Percentiles rank a stretch among this genome's conserved stretches.
Evolutionary conservation across 768 basidiomycete genomes (phyloP).

Genomic region (Psilocybe tampanensis): DNA sequence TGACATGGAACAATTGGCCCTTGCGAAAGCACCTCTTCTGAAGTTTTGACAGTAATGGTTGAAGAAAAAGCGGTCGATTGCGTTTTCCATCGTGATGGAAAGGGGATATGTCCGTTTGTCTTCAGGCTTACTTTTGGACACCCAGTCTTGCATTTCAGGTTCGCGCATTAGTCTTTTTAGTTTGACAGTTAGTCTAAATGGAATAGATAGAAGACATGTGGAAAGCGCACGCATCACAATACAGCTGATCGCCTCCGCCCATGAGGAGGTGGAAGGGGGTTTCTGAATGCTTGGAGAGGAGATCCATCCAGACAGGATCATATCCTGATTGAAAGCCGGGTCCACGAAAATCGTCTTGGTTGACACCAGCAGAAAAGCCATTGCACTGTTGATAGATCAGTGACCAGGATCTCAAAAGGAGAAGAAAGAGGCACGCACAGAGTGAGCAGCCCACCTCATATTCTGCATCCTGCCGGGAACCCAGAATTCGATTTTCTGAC

Average conservation of each 20-base stretch:
- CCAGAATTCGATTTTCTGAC: slow-evolving; percentile 76
- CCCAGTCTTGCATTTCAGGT: slow-evolving; percentile 88
- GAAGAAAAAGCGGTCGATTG: slow-evolving; percentile 89
- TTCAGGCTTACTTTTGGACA: slow-evolving; percentile 56
- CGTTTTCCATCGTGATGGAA: slow-evolving; percentile 69
- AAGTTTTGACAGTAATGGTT: slow-evolving; percentile 89
- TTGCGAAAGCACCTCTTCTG: slow-evolving; percentile 86
- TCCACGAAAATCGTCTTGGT: slow-evolving; percentile 83
- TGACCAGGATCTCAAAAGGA: not conserved
- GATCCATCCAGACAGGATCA: slow-evolving; percentile 92
- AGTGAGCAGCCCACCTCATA: slow-evolving; percentile 90
- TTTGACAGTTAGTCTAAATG: not conserved
- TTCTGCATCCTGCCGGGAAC: slow-evolving; percentile 83
- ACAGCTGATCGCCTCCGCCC: slow-evolving; percentile 93
- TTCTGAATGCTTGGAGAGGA: slow-evolving; percentile 80
- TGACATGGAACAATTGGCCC: slow-evolving; percentile 89
- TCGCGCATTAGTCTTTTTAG: slow-evolving; percentile 72
- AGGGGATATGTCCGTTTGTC: slow-evolving; percentile 61
- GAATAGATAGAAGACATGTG: not conserved
- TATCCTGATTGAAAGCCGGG: slow-evolving; percentile 81
- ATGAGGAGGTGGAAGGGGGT: slow-evolving; percentile 89
- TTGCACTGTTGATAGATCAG: slow-evolving; percentile 59
- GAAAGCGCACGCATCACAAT: slow-evolving; percentile 69
- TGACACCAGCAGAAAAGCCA: slow-evolving; percentile 87
- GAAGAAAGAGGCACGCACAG: slow-evolving; percentile 47